phyloP scores from a whole-genome alignment of 306 rosid genomes.

The Cicer pinnatifidum region DNA sequence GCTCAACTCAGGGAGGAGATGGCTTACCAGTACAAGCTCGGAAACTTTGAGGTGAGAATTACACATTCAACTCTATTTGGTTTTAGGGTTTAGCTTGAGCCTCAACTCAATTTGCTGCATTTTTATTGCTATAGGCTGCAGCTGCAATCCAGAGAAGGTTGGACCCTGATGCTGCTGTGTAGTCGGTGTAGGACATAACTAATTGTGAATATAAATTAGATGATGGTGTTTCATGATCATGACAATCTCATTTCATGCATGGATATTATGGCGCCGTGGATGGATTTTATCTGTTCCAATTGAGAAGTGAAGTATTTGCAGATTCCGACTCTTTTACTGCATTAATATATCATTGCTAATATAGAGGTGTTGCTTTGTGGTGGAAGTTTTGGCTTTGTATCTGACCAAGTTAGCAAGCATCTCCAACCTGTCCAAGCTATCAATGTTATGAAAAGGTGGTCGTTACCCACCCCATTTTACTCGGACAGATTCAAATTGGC shows the following conservation, averaged over 20 bases:
- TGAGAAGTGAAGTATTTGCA: conserved; percentile 2
- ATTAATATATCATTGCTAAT: not conserved
- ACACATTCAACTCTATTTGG: conserved; percentile 29
- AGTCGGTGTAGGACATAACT: conserved; percentile 18
- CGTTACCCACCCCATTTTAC: not conserved
- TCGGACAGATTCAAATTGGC: not conserved
- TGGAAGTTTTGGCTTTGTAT: conserved; percentile 3
- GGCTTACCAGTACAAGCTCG: conserved; percentile 96
- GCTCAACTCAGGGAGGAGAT: conserved; percentile 98
- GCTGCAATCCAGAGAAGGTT: conserved; percentile 96
- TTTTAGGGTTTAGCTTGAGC: conserved; percentile 6
- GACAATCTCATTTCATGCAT: conserved; percentile 32
- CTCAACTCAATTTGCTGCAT: conserved; percentile 28
- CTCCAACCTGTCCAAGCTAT: conserved; percentile 27
- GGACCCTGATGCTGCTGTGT: conserved; percentile 87
- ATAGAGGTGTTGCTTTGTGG: not conserved
- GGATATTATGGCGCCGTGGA: conserved; percentile 20
- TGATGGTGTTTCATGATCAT: conserved; percentile 26
- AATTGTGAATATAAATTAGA: conserved; percentile 25
- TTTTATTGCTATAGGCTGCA: conserved; percentile 69
- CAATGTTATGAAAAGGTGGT: conserved; percentile 15
- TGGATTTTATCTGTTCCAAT: conserved; percentile 17
- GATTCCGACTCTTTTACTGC: not conserved
- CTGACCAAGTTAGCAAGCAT: conserved; percentile 24
- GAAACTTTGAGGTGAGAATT: conserved; percentile 77